Conservation (phyloP, 345 rosid genomes). For the Aethionema arabicum region DNA sequence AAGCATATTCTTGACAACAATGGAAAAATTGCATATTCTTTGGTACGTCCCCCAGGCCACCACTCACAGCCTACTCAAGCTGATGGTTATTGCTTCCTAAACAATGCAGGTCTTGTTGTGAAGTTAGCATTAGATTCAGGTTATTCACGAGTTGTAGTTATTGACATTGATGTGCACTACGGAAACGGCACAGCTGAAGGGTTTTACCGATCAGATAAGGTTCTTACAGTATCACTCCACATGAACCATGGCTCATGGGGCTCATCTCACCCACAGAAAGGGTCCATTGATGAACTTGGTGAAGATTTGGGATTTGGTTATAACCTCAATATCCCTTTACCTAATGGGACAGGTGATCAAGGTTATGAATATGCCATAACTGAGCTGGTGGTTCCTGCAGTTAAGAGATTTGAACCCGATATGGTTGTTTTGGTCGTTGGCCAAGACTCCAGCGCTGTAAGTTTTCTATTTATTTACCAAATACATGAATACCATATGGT, state of each 20-base stretch:
- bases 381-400: constrained; percentile 64
- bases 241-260: constrained; percentile 99
- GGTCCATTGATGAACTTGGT: constrained; percentile 74
- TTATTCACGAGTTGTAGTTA: constrained; percentile 51
- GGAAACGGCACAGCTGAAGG: constrained; percentile 95
- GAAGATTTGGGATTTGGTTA: constrained; percentile 75
- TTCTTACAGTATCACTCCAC: constrained; percentile 81
- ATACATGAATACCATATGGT: not conserved
- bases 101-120: constrained; percentile 79
- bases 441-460: constrained; percentile 94
- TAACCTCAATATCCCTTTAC: constrained; percentile 81
- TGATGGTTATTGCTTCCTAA: constrained; percentile 89
- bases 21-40: constrained; percentile 62
- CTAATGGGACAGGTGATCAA: constrained; percentile 81
- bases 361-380: constrained; percentile 70
- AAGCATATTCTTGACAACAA: constrained; percentile 58
- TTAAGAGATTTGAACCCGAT: constrained; percentile 58
- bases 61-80: constrained; percentile 88
- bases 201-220: constrained; percentile 56
- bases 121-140: constrained; percentile 61
- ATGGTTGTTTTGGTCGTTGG: constrained; percentile 75
- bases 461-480: constrained; percentile 30
- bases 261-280: constrained; percentile 84
- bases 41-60: constrained; percentile 96
- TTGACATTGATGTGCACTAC: constrained; percentile 89